Evolutionary conservation across 352 stramenopile genomes (phyloP).

Genomic region (Aphanomyces stellatus): DNA sequence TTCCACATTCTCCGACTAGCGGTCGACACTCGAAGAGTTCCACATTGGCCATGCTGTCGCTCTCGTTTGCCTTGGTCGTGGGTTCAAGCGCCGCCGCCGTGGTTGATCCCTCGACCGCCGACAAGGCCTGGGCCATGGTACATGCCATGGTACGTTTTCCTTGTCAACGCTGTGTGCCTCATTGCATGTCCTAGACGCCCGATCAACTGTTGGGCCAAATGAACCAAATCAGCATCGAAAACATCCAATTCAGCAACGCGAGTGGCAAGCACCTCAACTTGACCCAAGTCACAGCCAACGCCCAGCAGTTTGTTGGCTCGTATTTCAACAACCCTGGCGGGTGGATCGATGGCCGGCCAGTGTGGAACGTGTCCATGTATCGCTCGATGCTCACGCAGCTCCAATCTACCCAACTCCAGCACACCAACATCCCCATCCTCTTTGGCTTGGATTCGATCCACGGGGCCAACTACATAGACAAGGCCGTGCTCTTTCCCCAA

Average conservation of each 20-base stretch:
- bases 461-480: constrained; percentile 80
- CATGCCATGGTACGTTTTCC: too few species aligned
- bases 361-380: constrained; percentile 41
- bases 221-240: constrained; percentile 70
- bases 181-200: too few species aligned
- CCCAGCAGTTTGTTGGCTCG: constrained; percentile 47
- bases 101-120: too few species aligned
- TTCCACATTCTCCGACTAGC: too few species aligned
- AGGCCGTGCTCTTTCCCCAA: constrained; percentile 75
- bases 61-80: too few species aligned
- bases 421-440: constrained; percentile 46
- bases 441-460: constrained; percentile 87
- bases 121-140: too few species aligned
- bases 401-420: constrained; percentile 46
- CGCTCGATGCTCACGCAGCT: constrained; percentile 37
- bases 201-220: constrained; percentile 73
- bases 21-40: too few species aligned
- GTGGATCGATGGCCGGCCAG: constrained; percentile 17
- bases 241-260: too few species aligned
- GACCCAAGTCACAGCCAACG: constrained; percentile 36
- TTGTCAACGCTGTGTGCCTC: too few species aligned
- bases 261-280: constrained; percentile 37
- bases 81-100: too few species aligned
- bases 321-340: constrained; percentile 50
- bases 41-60: too few species aligned